Percentiles rank a stretch among this genome's conserved stretches.
These are phyloP conservation scores for Russula lepida DNA, from an alignment of 768 basidiomycete genomes.

Conservation along the genomic window DNA sequence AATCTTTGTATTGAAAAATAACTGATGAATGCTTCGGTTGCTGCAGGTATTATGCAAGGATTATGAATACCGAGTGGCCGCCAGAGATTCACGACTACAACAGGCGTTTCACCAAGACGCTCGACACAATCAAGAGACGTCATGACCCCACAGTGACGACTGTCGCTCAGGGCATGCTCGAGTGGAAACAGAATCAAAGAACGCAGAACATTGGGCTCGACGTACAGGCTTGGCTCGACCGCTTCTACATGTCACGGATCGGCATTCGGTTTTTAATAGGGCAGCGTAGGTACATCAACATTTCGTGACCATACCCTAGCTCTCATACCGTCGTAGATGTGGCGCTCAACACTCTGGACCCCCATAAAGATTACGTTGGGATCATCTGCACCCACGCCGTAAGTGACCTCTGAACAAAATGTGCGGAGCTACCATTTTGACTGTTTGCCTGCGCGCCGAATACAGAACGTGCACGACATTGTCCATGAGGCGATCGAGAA, in stretches of 20 bases:
- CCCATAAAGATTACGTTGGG: conserved; percentile 89
- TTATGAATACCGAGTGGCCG: conserved; percentile 65
- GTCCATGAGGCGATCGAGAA: conserved; percentile 99
- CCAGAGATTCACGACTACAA: conserved; percentile 94
- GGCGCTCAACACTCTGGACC: conserved; percentile 84
- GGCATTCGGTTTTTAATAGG: conserved; percentile 96
- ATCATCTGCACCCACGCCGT: conserved; percentile 94
- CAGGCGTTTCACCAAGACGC: conserved; percentile 74
- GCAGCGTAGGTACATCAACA: conserved; percentile 50
- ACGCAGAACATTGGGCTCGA: conserved; percentile 69
- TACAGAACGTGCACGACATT: conserved; percentile 88
- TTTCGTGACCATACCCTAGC: background rate
- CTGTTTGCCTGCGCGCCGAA: background rate
- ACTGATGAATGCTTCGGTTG: background rate
- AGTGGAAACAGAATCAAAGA: conserved; percentile 81
- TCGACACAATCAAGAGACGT: conserved; percentile 84
- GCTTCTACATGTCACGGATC: conserved; percentile 94
- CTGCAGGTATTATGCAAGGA: conserved; percentile 77
- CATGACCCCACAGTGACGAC: conserved; percentile 98
- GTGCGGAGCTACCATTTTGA: background rate
- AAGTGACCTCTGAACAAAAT: conserved; percentile 25
- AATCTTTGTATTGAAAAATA: background rate
- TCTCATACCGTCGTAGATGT: conserved; percentile 50
- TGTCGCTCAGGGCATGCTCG: conserved; percentile 90
- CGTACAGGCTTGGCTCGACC: conserved; percentile 92